Evolutionary conservation across 2,329 filamentous ascomycete species (phyloP), one percentile per base, ranked within the genome.

Genomic region (Apiospora kogelbergensis): DNA sequence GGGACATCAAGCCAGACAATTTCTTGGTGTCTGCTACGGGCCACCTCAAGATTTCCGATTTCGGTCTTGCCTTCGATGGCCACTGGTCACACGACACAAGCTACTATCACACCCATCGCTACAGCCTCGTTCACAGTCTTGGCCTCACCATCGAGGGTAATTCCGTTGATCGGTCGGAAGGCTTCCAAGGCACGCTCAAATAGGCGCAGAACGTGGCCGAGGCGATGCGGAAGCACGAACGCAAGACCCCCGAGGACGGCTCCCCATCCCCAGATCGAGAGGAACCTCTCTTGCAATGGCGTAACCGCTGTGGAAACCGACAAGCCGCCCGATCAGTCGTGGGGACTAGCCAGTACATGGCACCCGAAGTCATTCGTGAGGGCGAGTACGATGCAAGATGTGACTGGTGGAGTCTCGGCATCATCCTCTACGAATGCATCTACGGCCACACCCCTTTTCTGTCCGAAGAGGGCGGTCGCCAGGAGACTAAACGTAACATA

Each of bases 331-430:
- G 90, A 73, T 97, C 94, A 63, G 90, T 97, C 1, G 95, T 98
- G 13, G 95, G 95, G 2, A 98, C 96, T 2, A 97, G 94, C 78
- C 95, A 98, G 78, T 98, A 98, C 82, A 98, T 98, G 96, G 95
- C 96, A 0, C 95, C 95, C 1, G 96, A 98, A 82, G 93, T 98
- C 22, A 91, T 98, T 69, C 85, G 88, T 72, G 93, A 95, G 37
- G 88, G 94, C 65, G 82, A 86, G 45, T 98, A 98, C 79, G 96
- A 98, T 80, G 95, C 93, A 40, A 88, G 95, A 76, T 98, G 95
- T 81, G 95, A 98, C 81, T 98, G 88, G 94, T 98, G 93, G 95
- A 98, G 95, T 81, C 89, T 98, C 74, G 95, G 94, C 67, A 90
- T 98, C 77, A 98, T 98, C 76, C 81, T 98, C 68, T 98, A 93